Conservation (phyloP, 2,329 filamentous ascomycete species). For the Neospermospora avenae region DNA sequence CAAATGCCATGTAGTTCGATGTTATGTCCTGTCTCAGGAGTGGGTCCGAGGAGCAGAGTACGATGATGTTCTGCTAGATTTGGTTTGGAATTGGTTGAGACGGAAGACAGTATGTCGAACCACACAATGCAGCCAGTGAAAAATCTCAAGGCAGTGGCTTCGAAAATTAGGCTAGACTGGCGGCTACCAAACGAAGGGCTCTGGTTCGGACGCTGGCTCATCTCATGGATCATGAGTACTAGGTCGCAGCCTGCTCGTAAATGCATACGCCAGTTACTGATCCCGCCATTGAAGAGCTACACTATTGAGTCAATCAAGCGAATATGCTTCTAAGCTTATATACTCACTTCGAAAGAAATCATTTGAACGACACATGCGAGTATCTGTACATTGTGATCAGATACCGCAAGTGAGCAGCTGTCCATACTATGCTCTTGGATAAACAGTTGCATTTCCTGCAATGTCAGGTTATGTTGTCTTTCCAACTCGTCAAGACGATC, state of each 20-base stretch:
- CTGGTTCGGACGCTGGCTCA: background rate
- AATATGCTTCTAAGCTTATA: no score
- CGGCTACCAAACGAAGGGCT: no score
- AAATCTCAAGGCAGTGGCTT: background rate
- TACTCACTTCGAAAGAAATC: background rate
- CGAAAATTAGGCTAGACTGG: no score
- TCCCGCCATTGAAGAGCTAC: background rate
- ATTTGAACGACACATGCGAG: background rate
- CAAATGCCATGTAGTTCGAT: background rate
- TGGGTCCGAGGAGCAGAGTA: background rate
- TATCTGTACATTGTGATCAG: background rate
- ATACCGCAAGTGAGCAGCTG: background rate
- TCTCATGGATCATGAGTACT: background rate
- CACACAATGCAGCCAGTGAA: background rate
- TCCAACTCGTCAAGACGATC: background rate
- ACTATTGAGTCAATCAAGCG: no score
- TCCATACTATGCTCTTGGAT: background rate
- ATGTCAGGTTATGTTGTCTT: conserved; percentile 3
- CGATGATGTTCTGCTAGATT: background rate
- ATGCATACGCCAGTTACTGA: background rate
- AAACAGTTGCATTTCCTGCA: background rate
- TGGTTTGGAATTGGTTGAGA: no score
- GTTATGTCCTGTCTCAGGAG: background rate
- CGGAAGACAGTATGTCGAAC: background rate
- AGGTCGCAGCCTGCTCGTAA: background rate